These are phyloP conservation scores for Populus hybrid DNA, from an alignment of 441 rosid species.

Conservation along the genomic window DNA sequence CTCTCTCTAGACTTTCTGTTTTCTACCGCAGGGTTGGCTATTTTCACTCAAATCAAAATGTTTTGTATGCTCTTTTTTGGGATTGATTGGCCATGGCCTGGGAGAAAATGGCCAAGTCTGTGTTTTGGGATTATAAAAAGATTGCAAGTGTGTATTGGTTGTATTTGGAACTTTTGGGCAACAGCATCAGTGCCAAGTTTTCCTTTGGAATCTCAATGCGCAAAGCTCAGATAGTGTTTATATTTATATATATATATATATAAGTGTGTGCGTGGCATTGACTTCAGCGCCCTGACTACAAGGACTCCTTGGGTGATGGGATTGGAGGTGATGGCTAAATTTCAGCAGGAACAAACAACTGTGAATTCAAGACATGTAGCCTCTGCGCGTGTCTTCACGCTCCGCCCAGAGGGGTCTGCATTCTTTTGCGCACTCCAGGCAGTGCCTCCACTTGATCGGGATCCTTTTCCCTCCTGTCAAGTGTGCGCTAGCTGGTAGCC, in stretches of 20 bases:
- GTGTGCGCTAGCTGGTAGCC: neutral
- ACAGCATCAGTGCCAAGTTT: slow-evolving; percentile 21
- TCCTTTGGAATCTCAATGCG: slow-evolving; percentile 10
- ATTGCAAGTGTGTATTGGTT: slow-evolving; percentile 25
- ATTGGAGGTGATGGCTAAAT: slow-evolving; percentile 32
- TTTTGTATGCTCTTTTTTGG: slow-evolving; percentile 5
- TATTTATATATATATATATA: neutral
- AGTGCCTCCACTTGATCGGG: slow-evolving; percentile 9
- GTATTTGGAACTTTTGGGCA: slow-evolving; percentile 32
- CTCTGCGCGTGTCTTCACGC: neutral
- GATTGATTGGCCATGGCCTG: slow-evolving; percentile 6
- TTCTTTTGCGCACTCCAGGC: neutral
- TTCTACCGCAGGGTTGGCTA: slow-evolving; percentile 8
- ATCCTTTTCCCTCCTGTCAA: slow-evolving; percentile 5
- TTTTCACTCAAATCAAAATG: neutral
- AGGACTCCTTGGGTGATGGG: slow-evolving; percentile 25
- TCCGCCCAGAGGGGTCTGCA: neutral
- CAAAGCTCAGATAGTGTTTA: neutral
- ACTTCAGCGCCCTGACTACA: slow-evolving; percentile 42
- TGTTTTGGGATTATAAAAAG: slow-evolving; percentile 32
- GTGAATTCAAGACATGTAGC: neutral
- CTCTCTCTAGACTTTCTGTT: slow-evolving; percentile 1
- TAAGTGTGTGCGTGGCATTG: slow-evolving; percentile 25
- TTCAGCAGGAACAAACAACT: slow-evolving; percentile 8
- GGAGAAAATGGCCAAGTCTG: slow-evolving; percentile 4